Conservation (phyloP, 768 basidiomycete species). For the Leccinum obscurum region DNA sequence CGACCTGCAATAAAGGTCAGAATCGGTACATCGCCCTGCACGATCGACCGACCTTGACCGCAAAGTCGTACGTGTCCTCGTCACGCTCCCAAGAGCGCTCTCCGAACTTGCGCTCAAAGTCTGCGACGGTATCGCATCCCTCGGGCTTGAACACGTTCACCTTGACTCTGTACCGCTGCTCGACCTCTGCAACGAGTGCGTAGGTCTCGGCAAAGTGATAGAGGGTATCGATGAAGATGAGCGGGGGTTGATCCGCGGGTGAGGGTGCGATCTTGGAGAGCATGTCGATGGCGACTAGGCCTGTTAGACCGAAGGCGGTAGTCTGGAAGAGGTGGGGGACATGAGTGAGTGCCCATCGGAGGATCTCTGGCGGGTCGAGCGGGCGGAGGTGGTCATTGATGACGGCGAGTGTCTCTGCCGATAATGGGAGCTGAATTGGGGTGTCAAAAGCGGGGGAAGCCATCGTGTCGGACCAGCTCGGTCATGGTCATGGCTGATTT, state of each 20-base stretch:
- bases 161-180: constrained; percentile 64
- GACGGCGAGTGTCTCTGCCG: constrained; percentile 52
- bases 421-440: constrained; percentile 38
- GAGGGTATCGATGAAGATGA: constrained; percentile 96
- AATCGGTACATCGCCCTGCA: neutral
- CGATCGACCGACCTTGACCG: constrained; percentile 70
- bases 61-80: constrained; percentile 86
- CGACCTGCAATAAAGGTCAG: too few relatives aligned
- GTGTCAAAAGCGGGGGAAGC: constrained; percentile 23
- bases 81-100: constrained; percentile 84
- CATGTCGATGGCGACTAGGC: constrained; percentile 94
- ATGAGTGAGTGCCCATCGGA: constrained; percentile 80
- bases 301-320: constrained; percentile 95
- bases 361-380: constrained; percentile 79
- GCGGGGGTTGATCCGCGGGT: constrained; percentile 55
- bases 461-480: constrained; percentile 6
- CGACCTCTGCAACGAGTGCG: constrained; percentile 81
- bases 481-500: neutral
- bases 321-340: constrained; percentile 87
- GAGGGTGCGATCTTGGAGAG: constrained; percentile 72
- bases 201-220: constrained; percentile 97
- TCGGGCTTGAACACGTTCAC: constrained; percentile 81
- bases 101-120: constrained; percentile 82
- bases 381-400: constrained; percentile 76
- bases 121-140: constrained; percentile 60